Conservation (phyloP, 2,329 filamentous ascomycete species). For the Aaosphaeria arxii region DNA sequence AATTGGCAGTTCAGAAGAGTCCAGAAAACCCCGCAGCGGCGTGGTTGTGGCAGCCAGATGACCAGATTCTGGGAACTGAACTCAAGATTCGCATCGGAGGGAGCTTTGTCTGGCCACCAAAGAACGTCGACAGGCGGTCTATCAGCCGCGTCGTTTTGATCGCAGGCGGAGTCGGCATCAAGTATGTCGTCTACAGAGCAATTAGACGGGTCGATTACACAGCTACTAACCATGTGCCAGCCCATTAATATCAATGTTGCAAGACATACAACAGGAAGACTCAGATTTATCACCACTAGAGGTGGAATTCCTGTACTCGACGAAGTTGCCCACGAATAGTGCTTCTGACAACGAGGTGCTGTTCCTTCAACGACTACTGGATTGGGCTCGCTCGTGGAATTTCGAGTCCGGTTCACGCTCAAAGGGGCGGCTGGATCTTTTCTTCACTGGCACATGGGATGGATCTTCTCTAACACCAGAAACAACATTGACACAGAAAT, state of each 20-base stretch:
- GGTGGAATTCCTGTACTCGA: conserved; percentile 65
- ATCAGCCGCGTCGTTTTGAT: conserved; percentile 68
- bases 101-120: conserved; percentile 75
- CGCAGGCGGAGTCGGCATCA: conserved; percentile 80
- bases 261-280: conserved; percentile 51
- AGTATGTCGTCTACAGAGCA: conserved; percentile 47
- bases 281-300: conserved; percentile 15
- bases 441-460: conserved; percentile 35
- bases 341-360: conserved; percentile 30
- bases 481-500: too few relatives aligned
- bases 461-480: conserved; percentile 6
- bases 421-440: conserved; percentile 32
- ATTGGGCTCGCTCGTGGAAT: conserved; percentile 2
- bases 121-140: conserved; percentile 39
- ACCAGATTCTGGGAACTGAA: conserved; percentile 56
- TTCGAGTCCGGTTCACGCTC: too few relatives aligned
- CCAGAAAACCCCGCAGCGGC: conserved; percentile 68
- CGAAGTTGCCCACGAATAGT: conserved; percentile 38
- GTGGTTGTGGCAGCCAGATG: conserved; percentile 65
- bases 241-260: conserved; percentile 72
- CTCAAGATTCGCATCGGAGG: conserved; percentile 74
- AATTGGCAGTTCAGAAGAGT: conserved; percentile 74
- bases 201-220: too few relatives aligned
- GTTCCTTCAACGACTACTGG: conserved; percentile 33
- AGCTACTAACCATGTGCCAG: conserved; percentile 27